Evolutionary conservation across 495 filamentous ascomycete species (phyloP).

Genomic region (Neurospora sp.): DNA sequence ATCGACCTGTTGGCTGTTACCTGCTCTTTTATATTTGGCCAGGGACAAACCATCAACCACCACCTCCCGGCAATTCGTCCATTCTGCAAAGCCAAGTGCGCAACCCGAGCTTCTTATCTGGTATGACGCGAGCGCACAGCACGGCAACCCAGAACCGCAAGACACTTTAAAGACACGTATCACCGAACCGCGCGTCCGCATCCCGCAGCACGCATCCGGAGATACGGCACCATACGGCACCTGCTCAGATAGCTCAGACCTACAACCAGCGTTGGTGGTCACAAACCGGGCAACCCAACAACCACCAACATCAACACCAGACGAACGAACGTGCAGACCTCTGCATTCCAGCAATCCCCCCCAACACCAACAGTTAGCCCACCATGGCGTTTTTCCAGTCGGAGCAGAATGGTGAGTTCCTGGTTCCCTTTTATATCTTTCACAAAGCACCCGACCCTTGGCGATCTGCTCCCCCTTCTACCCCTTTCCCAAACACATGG

Average conservation of each 20-base stretch:
- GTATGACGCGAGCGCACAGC: constrained; percentile 22
- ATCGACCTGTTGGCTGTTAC: background rate
- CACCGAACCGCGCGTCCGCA: constrained; percentile 4
- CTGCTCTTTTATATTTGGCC: background rate
- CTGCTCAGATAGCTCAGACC: background rate
- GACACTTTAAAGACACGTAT: constrained; percentile 12
- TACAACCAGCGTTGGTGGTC: background rate
- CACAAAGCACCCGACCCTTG: background rate
- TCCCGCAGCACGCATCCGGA: background rate
- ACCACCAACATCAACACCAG: background rate
- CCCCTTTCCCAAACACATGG: background rate
- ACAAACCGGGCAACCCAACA: constrained; percentile 2
- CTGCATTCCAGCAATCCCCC: background rate
- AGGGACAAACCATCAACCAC: constrained; percentile 2
- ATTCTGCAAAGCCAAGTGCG: constrained; percentile 1
- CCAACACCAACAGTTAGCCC: constrained; percentile 6
- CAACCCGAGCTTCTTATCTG: constrained; percentile 16
- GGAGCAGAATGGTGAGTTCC: constrained; percentile 24
- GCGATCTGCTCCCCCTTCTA: constrained; percentile 3
- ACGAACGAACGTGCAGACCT: constrained; percentile 1
- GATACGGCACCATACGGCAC: constrained; percentile 4
- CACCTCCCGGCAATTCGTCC: background rate
- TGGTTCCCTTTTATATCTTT: constrained; percentile 6
- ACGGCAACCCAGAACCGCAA: constrained; percentile 16
- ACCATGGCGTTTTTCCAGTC: constrained; percentile 23